phyloP scores from a whole-genome alignment of 176 grass and related monocot species.

The Triticum turgidum region DNA sequence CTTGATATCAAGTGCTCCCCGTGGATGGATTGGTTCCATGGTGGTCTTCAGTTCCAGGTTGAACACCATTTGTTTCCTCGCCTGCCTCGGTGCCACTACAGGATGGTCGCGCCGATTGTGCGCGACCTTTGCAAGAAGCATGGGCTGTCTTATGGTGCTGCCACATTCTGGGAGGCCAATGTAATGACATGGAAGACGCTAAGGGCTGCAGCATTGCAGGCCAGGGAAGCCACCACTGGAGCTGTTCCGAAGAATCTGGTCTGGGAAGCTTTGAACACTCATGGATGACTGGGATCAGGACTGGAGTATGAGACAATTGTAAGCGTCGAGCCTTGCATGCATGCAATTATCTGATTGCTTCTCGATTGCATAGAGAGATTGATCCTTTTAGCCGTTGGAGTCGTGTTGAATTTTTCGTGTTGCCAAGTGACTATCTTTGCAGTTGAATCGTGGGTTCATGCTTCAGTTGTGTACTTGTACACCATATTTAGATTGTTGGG shows the following conservation, averaged over 20 bases:
- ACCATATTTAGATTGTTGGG: background rate
- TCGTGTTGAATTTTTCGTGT: conserved; percentile 47
- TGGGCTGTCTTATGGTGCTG: conserved; percentile 44
- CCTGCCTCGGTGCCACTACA: conserved; percentile 69
- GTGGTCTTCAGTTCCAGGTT: conserved; percentile 87
- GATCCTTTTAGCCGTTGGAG: conserved; percentile 17
- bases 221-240: conserved; percentile 38
- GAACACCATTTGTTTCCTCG: conserved; percentile 97
- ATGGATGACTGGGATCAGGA: conserved; percentile 43
- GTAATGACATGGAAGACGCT: conserved; percentile 60
- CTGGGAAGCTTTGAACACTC: conserved; percentile 92
- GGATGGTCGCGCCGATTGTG: conserved; percentile 60
- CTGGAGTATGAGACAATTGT: background rate
- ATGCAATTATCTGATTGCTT: conserved; percentile 25
- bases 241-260: conserved; percentile 59
- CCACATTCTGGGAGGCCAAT: conserved; percentile 82
- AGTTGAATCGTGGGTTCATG: conserved; percentile 30
- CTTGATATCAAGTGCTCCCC: conserved; percentile 80
- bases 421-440: conserved; percentile 23
- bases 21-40: conserved; percentile 99
- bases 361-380: conserved; percentile 41
- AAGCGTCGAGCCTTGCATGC: conserved; percentile 8
- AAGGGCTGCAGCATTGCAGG: conserved; percentile 75
- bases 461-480: conserved; percentile 33
- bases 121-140: conserved; percentile 97